A percentile compares a stretch with the other conserved stretches of the same genome.
Evolutionary conservation across 805 yeast species (phyloP).

Genomic region (Pichia deserticola): DNA sequence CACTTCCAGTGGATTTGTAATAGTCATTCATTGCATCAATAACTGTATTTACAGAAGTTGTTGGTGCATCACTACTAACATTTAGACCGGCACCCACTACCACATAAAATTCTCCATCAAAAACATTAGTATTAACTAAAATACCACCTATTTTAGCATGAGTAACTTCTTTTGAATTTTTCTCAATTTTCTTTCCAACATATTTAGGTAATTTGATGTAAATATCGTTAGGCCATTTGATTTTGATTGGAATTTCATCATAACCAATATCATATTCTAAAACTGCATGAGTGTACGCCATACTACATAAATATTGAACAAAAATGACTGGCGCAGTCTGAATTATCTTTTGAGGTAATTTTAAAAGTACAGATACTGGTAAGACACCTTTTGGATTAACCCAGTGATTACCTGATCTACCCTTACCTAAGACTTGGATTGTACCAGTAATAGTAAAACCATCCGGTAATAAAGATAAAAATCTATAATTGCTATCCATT

Average conservation of each 20-base stretch:
- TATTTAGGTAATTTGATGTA: constrained; percentile 66
- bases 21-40: constrained; percentile 52
- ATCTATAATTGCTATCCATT: constrained; percentile 60
- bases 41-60: constrained; percentile 76
- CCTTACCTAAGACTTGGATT: constrained; percentile 84
- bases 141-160: constrained; percentile 80
- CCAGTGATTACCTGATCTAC: constrained; percentile 95
- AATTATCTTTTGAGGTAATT: constrained; percentile 41
- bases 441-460: constrained; percentile 71
- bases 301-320: constrained; percentile 74
- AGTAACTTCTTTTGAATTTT: constrained; percentile 42
- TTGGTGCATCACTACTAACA: constrained; percentile 79
- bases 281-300: constrained; percentile 79
- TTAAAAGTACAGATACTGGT: constrained; percentile 68
- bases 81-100: constrained; percentile 87
- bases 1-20: constrained; percentile 34
- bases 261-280: constrained; percentile 44
- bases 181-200: constrained; percentile 25
- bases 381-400: constrained; percentile 88
- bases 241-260: constrained; percentile 65
- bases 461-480: constrained; percentile 55
- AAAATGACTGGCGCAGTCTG: constrained; percentile 58
- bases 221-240: constrained; percentile 97
- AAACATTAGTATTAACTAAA: constrained; percentile 68
- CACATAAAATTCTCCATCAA: constrained; percentile 52